Conservation (phyloP, 352 stramenopile species). For the Globisporangium acanthophoron region DNA sequence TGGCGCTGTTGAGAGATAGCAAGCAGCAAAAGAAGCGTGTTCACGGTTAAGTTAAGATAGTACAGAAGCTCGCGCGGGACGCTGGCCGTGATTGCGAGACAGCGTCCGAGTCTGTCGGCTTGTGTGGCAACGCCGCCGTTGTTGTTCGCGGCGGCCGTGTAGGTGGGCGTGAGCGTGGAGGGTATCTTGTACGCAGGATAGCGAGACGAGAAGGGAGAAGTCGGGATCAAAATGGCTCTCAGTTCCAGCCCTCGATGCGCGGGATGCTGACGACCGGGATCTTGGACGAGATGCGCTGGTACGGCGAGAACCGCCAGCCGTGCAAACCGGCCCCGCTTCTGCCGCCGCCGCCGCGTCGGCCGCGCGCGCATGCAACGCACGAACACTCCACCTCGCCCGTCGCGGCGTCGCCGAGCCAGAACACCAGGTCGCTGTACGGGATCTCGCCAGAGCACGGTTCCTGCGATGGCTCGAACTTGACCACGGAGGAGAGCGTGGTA, state of each 20-base stretch:
- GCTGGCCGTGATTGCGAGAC: neutral
- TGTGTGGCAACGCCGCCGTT: neutral
- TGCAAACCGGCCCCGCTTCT: neutral
- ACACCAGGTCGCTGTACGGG: constrained; percentile 46
- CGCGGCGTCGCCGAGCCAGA: constrained; percentile 44
- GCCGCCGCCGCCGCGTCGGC: neutral
- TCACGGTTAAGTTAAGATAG: neutral
- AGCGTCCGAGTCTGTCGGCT: neutral
- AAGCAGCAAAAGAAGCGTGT: no score
- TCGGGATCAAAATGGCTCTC: constrained; percentile 8
- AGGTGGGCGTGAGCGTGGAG: no score
- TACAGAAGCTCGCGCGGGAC: neutral
- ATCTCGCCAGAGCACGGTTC: constrained; percentile 55
- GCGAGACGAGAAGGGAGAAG: neutral
- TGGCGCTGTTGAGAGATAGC: no score
- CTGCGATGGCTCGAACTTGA: constrained; percentile 36
- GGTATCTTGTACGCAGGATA: no score
- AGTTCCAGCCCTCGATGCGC: constrained; percentile 65
- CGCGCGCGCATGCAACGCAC: constrained; percentile 24
- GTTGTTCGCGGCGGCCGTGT: neutral
- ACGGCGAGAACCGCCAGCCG: constrained; percentile 26
- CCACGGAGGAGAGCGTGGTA: neutral
- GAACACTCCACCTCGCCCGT: constrained; percentile 46
- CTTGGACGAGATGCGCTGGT: constrained; percentile 43
- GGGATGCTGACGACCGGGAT: constrained; percentile 52